A percentile compares a stretch with the other conserved stretches of the same genome.
Evolutionary conservation across 2,329 filamentous ascomycete species (phyloP).

Genomic region (Alternaria tenuissima): DNA sequence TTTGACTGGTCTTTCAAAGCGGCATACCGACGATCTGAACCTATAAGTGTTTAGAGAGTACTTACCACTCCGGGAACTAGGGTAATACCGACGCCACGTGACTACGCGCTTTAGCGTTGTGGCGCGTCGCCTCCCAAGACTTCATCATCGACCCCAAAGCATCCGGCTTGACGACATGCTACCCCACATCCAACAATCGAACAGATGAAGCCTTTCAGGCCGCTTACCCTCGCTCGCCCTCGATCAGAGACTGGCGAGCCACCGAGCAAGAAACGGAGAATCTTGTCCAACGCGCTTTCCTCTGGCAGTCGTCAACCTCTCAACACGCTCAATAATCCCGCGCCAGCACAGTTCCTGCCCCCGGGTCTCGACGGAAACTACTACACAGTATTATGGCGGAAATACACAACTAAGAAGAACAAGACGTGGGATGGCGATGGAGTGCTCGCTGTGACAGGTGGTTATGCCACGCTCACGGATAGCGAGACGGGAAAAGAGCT

Average conservation of each 20-base stretch:
- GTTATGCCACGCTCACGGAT: slow-evolving; percentile 69
- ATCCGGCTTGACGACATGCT: slow-evolving; percentile 3
- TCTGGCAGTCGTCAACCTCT: slow-evolving; percentile 43
- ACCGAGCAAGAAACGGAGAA: slow-evolving; percentile 54
- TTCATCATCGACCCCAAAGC: neutral
- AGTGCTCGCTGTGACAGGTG: slow-evolving; percentile 65
- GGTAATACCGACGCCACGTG: slow-evolving; percentile 9
- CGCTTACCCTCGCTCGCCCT: slow-evolving; percentile 43
- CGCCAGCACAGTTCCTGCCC: slow-evolving; percentile 24
- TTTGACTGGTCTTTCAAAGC: neutral
- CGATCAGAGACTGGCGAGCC: slow-evolving; percentile 35
- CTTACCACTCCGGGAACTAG: neutral
- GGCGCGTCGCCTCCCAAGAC: neutral
- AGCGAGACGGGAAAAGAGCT: slow-evolving; percentile 67
- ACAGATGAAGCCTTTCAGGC: slow-evolving; percentile 47
- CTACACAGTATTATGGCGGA: slow-evolving; percentile 64
- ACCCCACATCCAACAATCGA: neutral
- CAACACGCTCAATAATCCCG: slow-evolving; percentile 33
- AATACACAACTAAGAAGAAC: slow-evolving; percentile 75
- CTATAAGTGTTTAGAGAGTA: neutral
- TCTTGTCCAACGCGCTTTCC: slow-evolving; percentile 43
- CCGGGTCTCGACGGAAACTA: slow-evolving; percentile 47
- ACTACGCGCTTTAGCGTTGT: slow-evolving; percentile 9
- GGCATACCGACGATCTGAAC: neutral
- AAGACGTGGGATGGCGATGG: slow-evolving; percentile 82